phyloP scores from a whole-genome alignment of 2,329 filamentous ascomycete species.

The Gyromitra esculenta region DNA sequence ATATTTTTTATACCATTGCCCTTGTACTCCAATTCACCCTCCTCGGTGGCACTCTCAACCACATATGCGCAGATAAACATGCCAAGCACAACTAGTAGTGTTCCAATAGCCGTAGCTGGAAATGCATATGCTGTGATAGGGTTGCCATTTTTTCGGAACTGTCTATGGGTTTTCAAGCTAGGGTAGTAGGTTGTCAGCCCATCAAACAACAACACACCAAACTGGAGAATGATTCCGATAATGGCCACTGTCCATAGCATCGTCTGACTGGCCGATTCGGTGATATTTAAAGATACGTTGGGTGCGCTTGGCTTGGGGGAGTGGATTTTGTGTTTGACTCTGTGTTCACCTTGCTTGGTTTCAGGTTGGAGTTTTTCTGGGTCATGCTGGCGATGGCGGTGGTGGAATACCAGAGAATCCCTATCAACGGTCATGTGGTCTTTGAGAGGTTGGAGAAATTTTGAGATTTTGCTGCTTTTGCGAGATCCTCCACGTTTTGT shows the following conservation, averaged over 20 bases:
- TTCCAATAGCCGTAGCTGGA: constrained; percentile 21
- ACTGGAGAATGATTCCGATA: constrained; percentile 20
- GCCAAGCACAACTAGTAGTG: constrained; percentile 17
- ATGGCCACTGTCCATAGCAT: constrained; percentile 9
- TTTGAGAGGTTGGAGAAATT: not conserved
- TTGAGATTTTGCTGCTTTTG: not conserved
- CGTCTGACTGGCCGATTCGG: not conserved
- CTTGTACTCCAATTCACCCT: not conserved
- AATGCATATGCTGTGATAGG: constrained; percentile 17
- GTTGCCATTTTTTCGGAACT: not conserved
- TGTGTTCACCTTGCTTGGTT: not conserved
- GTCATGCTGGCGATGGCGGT: not conserved
- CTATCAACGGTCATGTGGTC: not conserved
- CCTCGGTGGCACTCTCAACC: constrained; percentile 7
- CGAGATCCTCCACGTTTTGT: not conserved
- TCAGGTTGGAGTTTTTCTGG: not conserved
- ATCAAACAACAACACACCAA: constrained; percentile 21
- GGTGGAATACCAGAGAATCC: not conserved
- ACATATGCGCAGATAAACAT: constrained; percentile 37
- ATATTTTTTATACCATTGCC: not conserved
- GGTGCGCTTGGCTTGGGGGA: constrained; percentile 6
- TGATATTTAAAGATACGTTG: constrained; percentile 33
- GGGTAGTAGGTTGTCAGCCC: not conserved
- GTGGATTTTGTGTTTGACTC: not conserved
- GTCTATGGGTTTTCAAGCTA: not conserved